Evolutionary conservation across 371 early-diverging fungal species (phyloP), one percentile per base, ranked within the genome.

Genomic region (Rhizopus microsporus): DNA sequence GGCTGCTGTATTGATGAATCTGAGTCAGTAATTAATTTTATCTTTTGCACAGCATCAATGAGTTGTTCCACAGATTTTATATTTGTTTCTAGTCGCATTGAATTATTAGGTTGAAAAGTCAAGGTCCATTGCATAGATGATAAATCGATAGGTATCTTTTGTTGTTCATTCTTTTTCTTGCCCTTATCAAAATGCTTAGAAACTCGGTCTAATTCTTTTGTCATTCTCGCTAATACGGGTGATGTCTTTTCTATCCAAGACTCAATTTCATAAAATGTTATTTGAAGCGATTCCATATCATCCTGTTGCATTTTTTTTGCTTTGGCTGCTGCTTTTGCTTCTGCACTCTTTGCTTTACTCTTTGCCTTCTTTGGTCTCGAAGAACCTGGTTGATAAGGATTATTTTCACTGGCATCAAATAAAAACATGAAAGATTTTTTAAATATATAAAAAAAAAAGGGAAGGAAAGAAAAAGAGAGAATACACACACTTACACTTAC

Each of bases 211-310:
- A 80, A 71, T 39, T 77, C 80, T 54, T 72, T 71, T 7, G 77
- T 77, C 75, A 80, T 74, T 5, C 77, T 66, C 32, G 62, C 62
- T 42, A 80, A 51, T 1, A 77, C 63, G 29, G 80, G 80, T 2
- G 75, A 68, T 7, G 80, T 77, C 48, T 77, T 77, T 56, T 80
- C 80, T 30, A 80, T 77, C 79, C 80, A 80, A 12, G 75, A 62
- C 38, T 75, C 76, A 51, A 75, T 75, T 45, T 75, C 76, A 35
- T 72, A 75, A 63, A 80, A 80, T 1, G 80, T 80, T 46, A 80
- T 75, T 60, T 80, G 80, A 33, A 80, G 55, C 3, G 77, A 68
- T 37, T 80, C 77, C 16, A 77, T 59, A 32, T 78, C 72, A 59
- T 80, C 74, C 34, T 80, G 72, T 30, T 70, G 65, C 32, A 69